Base-by-base conservation (phyloP, 176 grass and related monocot species). In the Saccharum spontaneum region DNA sequence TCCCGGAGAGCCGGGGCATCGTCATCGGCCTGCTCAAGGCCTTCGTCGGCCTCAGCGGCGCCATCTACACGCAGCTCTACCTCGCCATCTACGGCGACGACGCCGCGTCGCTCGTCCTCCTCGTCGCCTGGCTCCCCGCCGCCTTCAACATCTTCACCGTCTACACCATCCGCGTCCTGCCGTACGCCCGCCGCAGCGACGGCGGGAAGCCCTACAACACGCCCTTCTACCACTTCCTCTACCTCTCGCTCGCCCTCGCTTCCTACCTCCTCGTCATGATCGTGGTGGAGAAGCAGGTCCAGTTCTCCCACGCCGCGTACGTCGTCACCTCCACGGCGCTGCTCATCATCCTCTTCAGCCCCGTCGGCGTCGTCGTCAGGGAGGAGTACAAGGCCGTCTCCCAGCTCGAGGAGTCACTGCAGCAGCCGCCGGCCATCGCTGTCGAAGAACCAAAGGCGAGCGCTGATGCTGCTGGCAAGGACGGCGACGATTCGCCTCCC, bases 41-140 rank as follows among this genome's bases (percentile, higher is more conserved):
- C n/a, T 97, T 90, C 71, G 90, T 94, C 1, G 95, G 92, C 0
- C 90, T 97, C 76, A 97, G 95, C 74, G 92, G 95, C 30, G 95
- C 95, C 71, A 88, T 94, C 48, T 94, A 94, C 87, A 92, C 95
- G 81, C 92, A 97, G 81, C 86, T 97, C 37, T 94, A 94, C 87
- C 85, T 55, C 33, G 85, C 92, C 60, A 76, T 94, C 88, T 94
- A 94, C 79, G 79, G 94, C 9, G 79, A 85, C 78, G 71, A 90
- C 72, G 72, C 88, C 0, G 63, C 71, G 18, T 80, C 82, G 16
- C 86, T 91, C 10, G 82, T 91, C 7, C 86, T 91, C 10, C 86
- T 91, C 64, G 81, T 91, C 65, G 90, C 90, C 0, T 91, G 90
- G 90, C 90, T 91, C 34, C 90, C 90, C 6, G 90, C 90, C 31